These are phyloP conservation scores for Aureobasidium lini DNA, from an alignment of 2,329 filamentous ascomycete genomes.

Conservation along the genomic window DNA sequence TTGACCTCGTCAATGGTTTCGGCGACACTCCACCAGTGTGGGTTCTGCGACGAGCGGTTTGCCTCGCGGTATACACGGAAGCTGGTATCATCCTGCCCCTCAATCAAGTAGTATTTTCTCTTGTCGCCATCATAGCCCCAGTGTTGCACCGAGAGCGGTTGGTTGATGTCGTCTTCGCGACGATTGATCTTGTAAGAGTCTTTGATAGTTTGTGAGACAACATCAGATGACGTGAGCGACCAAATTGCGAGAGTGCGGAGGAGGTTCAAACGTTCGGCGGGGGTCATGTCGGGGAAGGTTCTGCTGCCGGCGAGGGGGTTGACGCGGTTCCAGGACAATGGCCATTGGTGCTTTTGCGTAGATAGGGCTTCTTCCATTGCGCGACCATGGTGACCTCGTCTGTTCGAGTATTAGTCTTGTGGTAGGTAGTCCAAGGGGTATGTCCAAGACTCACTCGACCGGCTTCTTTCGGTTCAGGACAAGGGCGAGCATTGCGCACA, in stretches of 20 bases:
- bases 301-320: conserved; percentile 76
- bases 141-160: conserved; percentile 79
- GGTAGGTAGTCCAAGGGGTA: not conserved
- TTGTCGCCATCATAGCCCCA: conserved; percentile 89
- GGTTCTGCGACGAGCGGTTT: conserved; percentile 67
- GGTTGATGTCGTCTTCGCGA: conserved; percentile 70
- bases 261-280: conserved; percentile 71
- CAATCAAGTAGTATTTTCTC: conserved; percentile 86
- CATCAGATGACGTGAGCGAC: conserved; percentile 82
- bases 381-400: conserved; percentile 83
- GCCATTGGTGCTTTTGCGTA: conserved; percentile 82
- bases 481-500: conserved; percentile 82
- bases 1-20: conserved; percentile 82
- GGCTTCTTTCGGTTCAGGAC: conserved; percentile 97
- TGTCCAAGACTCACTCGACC: conserved; percentile 65
- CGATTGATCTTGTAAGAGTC: conserved; percentile 82
- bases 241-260: conserved; percentile 79
- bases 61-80: conserved; percentile 94
- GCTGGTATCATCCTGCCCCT: conserved; percentile 86
- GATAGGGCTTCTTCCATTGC: conserved; percentile 89
- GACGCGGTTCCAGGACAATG: conserved; percentile 69
- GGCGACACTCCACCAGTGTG: conserved; percentile 89
- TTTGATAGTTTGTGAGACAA: conserved; percentile 71
- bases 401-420: conserved; percentile 32
- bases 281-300: conserved; percentile 74